Evolutionary conservation across 345 rosid species (phyloP).

Genomic region (Melaleuca quinquenervia): DNA sequence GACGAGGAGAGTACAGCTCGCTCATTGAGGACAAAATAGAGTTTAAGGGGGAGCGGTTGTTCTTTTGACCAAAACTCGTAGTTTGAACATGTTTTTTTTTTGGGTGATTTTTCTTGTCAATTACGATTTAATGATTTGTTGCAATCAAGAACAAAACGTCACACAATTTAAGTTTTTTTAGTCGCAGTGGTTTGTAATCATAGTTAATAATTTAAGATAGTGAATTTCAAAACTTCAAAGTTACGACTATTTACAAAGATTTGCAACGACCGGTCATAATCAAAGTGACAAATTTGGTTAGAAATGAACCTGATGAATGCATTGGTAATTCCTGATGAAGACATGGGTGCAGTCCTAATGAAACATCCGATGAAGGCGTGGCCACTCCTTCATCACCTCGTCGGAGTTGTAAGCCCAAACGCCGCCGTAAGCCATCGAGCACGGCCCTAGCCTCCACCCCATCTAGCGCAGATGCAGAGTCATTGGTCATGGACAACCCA

Average conservation of each 20-base stretch:
- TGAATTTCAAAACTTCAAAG: no score
- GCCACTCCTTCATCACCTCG: neutral
- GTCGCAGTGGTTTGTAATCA: no score
- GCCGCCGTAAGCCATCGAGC: neutral
- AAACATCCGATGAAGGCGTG: neutral
- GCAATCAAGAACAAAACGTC: no score
- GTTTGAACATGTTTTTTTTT: neutral
- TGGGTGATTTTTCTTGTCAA: no score
- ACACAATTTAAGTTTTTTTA: no score
- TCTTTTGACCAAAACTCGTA: neutral
- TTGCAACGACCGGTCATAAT: neutral
- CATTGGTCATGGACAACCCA: neutral
- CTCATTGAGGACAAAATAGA: neutral
- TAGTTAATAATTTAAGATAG: no score
- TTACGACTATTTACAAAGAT: no score
- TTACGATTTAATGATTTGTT: no score
- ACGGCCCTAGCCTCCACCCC: neutral
- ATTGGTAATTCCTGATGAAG: neutral
- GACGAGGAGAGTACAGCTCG: neutral
- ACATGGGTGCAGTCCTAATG: neutral
- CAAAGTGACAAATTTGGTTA: neutral
- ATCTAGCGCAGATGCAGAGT: neutral
- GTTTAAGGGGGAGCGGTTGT: neutral
- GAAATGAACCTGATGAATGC: neutral
- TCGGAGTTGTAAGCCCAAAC: neutral